Percentiles rank a stretch among this genome's conserved stretches.
Evolutionary conservation across 495 filamentous ascomycete species (phyloP).

Genomic region (Tuber aestivum): DNA sequence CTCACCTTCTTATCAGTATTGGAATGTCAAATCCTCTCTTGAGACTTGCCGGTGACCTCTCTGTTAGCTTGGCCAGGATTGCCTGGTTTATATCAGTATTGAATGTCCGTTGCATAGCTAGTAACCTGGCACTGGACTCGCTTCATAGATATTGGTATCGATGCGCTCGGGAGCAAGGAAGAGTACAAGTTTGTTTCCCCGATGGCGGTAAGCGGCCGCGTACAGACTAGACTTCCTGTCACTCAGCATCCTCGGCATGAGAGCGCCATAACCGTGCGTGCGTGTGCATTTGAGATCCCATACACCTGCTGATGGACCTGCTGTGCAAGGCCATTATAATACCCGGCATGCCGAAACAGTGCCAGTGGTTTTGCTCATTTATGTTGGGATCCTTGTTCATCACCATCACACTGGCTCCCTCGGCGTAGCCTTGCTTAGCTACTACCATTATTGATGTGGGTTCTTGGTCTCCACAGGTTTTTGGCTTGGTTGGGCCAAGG

Average conservation of each 20-base stretch:
- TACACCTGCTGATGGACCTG: too few species aligned
- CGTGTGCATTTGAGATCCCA: too few species aligned
- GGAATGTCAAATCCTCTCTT: background rate
- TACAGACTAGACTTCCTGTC: background rate
- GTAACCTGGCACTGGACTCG: background rate
- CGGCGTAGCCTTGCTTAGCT: conserved; percentile 1
- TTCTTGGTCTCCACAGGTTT: background rate
- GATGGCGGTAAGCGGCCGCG: background rate
- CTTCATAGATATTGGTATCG: background rate
- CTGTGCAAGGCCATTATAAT: background rate
- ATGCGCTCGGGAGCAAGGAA: background rate
- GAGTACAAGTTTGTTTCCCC: background rate
- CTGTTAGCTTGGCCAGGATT: background rate
- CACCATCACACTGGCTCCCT: background rate
- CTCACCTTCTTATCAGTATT: background rate
- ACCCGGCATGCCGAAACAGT: background rate
- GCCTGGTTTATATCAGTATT: background rate
- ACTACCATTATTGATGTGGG: background rate
- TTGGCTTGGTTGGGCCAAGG: background rate
- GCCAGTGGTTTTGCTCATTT: background rate
- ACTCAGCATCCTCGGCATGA: too few species aligned
- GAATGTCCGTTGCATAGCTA: background rate
- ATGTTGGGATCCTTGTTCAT: background rate
- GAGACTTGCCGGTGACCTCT: background rate
- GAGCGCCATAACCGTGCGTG: too few species aligned